A percentile compares a stretch with the other conserved stretches of the same genome.
These are phyloP conservation scores for Pseudogymnoascus sp. DNA, from an alignment of 2,329 filamentous ascomycete genomes.

Conservation along the genomic window DNA sequence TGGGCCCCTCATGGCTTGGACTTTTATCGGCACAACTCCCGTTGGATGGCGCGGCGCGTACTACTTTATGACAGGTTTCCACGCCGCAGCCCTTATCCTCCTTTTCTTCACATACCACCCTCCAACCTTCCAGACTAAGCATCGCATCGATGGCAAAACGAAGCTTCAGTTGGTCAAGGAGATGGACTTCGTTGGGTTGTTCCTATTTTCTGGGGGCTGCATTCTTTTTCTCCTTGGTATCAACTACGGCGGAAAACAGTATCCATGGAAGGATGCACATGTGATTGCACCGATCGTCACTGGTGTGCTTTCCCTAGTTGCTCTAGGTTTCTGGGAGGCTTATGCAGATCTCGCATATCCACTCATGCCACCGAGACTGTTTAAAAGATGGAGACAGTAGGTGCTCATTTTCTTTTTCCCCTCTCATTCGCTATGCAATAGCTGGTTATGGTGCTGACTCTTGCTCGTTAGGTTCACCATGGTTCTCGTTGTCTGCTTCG, in stretches of 20 bases:
- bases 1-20: too few relatives aligned
- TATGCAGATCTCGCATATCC: constrained; percentile 25
- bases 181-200: neutral
- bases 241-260: constrained; percentile 25
- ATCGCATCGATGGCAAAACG: too few relatives aligned
- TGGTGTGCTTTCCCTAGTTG: constrained; percentile 24
- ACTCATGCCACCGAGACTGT: constrained; percentile 26
- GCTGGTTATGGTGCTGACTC: neutral
- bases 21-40: constrained; percentile 8
- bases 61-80: constrained; percentile 29
- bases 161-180: constrained; percentile 20
- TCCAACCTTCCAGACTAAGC: too few relatives aligned
- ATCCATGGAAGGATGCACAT: constrained; percentile 25
- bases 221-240: constrained; percentile 26
- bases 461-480: constrained; percentile 21
- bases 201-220: constrained; percentile 23
- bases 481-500: constrained; percentile 27
- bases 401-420: neutral
- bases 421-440: neutral
- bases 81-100: constrained; percentile 21
- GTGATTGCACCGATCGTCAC: constrained; percentile 27
- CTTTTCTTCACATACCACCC: constrained; percentile 23
- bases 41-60: constrained; percentile 27
- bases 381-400: constrained; percentile 23
- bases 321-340: constrained; percentile 25